Percentiles rank a stretch among this genome's conserved stretches.
Conservation (phyloP, 768 basidiomycete species). For the Rhodotorula kratochvilovae region DNA sequence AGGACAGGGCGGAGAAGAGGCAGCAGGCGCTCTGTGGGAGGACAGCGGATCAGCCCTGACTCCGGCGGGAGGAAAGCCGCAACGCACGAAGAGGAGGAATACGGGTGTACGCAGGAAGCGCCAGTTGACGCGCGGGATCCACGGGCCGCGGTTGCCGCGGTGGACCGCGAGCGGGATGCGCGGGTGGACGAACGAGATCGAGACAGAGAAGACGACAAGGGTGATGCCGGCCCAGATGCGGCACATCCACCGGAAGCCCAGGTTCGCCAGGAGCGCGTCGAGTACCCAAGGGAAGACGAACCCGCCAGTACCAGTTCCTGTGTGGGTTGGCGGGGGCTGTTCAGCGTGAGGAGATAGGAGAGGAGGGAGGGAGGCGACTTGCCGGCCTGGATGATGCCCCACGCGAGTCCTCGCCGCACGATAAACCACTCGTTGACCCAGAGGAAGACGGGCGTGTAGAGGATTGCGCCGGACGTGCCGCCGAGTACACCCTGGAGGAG, state of each 20-base stretch:
- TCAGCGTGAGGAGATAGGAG: background rate
- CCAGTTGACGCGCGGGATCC: constrained; percentile 14
- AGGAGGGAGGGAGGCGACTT: no score
- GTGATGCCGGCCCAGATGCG: constrained; percentile 31
- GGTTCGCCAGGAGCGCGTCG: background rate
- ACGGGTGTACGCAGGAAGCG: constrained; percentile 13
- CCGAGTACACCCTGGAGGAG: constrained; percentile 28
- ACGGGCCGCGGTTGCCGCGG: background rate
- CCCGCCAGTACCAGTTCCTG: constrained; percentile 20
- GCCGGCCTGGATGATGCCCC: constrained; percentile 24
- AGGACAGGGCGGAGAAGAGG: constrained; percentile 27
- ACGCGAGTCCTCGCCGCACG: background rate
- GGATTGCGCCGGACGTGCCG: constrained; percentile 12
- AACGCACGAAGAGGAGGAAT: constrained; percentile 26
- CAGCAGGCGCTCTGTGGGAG: constrained; percentile 10
- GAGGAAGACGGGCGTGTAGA: constrained; percentile 29
- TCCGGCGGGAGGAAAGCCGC: no score
- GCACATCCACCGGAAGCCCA: constrained; percentile 31
- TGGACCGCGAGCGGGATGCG: constrained; percentile 13
- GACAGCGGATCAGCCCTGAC: no score
- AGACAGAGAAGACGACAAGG: background rate
- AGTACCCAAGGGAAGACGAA: constrained; percentile 25
- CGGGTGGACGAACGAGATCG: constrained; percentile 14
- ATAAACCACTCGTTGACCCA: constrained; percentile 20
- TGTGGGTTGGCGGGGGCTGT: no score